These are phyloP conservation scores for Lepidium aucheri DNA, from an alignment of 345 rosid genomes.

Conservation along the genomic window DNA sequence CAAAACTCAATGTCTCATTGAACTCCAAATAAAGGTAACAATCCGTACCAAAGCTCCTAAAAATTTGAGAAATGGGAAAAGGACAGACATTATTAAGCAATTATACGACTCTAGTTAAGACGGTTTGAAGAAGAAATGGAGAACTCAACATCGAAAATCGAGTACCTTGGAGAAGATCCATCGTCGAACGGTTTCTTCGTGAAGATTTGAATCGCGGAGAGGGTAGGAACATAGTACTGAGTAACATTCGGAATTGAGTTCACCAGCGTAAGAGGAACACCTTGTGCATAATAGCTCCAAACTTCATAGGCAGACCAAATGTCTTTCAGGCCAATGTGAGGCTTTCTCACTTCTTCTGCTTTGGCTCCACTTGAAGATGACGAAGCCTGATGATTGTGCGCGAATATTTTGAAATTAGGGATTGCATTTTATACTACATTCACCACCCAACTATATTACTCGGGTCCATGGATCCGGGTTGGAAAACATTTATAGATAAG, in stretches of 20 bases:
- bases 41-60: neutral
- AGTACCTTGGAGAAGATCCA: conserved; percentile 7
- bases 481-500: neutral
- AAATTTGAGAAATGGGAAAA: neutral
- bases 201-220: conserved; percentile 13
- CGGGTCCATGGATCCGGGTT: neutral
- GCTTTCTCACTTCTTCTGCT: neutral
- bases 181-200: neutral
- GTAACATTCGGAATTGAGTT: neutral
- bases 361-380: neutral
- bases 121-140: neutral
- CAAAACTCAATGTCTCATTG: neutral
- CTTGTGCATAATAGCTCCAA: neutral
- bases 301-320: neutral
- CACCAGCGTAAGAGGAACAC: neutral
- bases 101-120: neutral
- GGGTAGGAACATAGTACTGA: neutral
- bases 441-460: neutral
- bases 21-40: neutral
- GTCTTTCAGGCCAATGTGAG: neutral
- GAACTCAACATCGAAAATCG: neutral
- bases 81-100: too few species aligned
- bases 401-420: neutral
- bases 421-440: neutral
- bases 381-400: neutral